Percentiles rank a stretch among this genome's conserved stretches.
phyloP scores from a whole-genome alignment of 805 yeast species.

The Yarrowia sp. region DNA sequence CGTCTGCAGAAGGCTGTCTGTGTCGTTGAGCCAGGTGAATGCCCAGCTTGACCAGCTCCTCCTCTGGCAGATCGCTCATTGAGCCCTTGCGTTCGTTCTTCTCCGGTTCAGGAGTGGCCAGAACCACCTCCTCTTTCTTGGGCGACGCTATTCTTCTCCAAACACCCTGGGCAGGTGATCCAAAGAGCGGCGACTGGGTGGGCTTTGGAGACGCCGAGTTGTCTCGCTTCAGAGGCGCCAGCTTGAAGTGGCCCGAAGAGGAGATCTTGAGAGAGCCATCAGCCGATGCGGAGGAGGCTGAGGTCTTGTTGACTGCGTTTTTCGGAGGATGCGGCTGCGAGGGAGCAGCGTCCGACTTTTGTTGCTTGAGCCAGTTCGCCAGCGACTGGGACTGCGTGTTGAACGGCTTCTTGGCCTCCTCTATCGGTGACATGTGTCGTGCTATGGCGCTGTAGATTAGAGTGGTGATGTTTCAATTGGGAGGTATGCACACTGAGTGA shows the following conservation, averaged over 20 bases:
- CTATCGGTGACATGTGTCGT: slow-evolving; percentile 21
- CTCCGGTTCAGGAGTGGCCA: slow-evolving; percentile 12
- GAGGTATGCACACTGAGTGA: not conserved
- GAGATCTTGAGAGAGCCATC: slow-evolving; percentile 20
- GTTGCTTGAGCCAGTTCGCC: slow-evolving; percentile 26
- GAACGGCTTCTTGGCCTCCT: slow-evolving; percentile 25
- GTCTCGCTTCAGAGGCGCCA: slow-evolving; percentile 24
- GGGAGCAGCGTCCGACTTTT: slow-evolving; percentile 4
- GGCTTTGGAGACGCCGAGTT: slow-evolving; percentile 19
- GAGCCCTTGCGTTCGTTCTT: slow-evolving; percentile 13
- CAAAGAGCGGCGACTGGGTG: slow-evolving; percentile 20
- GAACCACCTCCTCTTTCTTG: not conserved
- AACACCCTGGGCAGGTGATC: slow-evolving; percentile 1
- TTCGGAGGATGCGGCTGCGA: not conserved
- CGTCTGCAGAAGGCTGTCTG: slow-evolving; percentile 29
- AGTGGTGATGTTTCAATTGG: not conserved
- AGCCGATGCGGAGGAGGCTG: not conserved
- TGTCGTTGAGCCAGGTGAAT: slow-evolving; percentile 39
- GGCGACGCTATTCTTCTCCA: slow-evolving; percentile 25
- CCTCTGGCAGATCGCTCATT: slow-evolving; percentile 34
- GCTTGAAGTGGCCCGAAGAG: slow-evolving; percentile 26
- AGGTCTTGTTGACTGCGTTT: not conserved
- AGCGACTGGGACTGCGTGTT: slow-evolving; percentile 22
- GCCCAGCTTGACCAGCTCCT: slow-evolving; percentile 40
- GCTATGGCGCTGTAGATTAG: not conserved